Base-by-base conservation (phyloP, 2,329 filamentous ascomycete genomes). In the Apiospora phragmitis region DNA sequence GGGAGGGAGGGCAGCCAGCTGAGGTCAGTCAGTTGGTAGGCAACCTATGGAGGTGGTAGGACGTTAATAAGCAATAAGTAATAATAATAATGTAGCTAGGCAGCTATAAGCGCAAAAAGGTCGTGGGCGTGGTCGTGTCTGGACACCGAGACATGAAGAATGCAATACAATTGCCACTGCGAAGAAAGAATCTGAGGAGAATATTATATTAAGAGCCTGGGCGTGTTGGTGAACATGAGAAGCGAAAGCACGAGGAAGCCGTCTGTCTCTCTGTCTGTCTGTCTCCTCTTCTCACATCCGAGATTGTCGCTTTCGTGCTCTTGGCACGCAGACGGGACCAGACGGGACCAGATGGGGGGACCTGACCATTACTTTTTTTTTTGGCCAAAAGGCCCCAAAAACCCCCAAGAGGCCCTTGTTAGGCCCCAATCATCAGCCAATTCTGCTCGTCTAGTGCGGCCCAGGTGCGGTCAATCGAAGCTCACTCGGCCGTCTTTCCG, bases 191-290 rank as follows among this genome's bases (percentile, higher is more conserved):
- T n/a, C 35, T 21, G 51, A 59, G 51, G 51, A 59, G 51, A 59
- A 59, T 59, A 59, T 59, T 59, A 59, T 59, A 59, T 59, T 59
- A 59, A 59, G 32, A 21, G 14, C 49, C 32, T 55, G 49, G 51
- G 16, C 32, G 51, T 14, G 24, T 18, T 59, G 51, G 51, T 21
- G 51, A 59, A 59, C 29, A 21, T 47, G 26, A 29, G 24, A 26
- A 55, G 49, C 24, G 49, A 55, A 55, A 55, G 49, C 49, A 55
- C 26, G 49, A 55, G 49, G 14, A 32, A 32, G 26, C 12, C 29
- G 38, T 55, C 49, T 51, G 4, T 29, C 24, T 55, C 16, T 24
- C 11, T 51, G 21, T 12, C n/a, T 59, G 16, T 59, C 14, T 6
- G 4, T 12, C 24, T 51, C 47, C 43, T 47, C 43, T 9, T 47